Evolutionary conservation across 1,139 yeast genomes (phyloP), one percentile per base, ranked within the genome.

Genomic region (Sugiyamaella pinicola): DNA sequence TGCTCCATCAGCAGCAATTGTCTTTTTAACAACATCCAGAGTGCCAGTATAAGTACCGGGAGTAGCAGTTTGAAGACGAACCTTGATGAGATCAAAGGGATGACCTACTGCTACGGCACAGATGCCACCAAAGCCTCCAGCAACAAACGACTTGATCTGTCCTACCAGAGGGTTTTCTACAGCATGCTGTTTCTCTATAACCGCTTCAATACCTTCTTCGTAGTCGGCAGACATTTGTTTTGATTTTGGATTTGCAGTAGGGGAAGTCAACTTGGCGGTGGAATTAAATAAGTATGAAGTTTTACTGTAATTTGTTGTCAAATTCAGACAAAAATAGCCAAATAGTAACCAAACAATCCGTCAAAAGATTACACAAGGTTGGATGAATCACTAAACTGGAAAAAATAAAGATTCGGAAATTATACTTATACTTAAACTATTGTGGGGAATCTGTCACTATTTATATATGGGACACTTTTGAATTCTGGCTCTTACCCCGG

Each of bases 41-140:
- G 95, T 79, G 18, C 84, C 76, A 21, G 75, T 67, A 67, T 82
- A 84, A 52, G 82, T 77, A 10, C 87, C 87, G n/a, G 66, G 61
- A 19, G 69, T 58, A 9, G 82, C 72, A 6, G 76, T 74, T 68
- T 93, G 99, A 59, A 93, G 80, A 61, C 97, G 81, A 29, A 93
- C 99, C 69, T 93, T 93, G 61, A 91, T 82, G 60, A 93, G 79
- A 69, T 93, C 99, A 68, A 93, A 93, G 1, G 98, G 98, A 68
- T 93, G 98, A 40, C 98, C 99, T 0, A 96, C 89, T 45, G 90
- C 69, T 26, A 90, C 96, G 3, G 96, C 96, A 69, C 91, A 83
- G 18, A 84, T 71, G 56, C 91, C 91, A 48, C 91, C 90, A 46
- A 85, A 82, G 13, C 97, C 99, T 46, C 99, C 99, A 9, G 97